Evolutionary conservation across 441 rosid genomes (phyloP).

Genomic region (Pelargonium myrrhifolium): DNA sequence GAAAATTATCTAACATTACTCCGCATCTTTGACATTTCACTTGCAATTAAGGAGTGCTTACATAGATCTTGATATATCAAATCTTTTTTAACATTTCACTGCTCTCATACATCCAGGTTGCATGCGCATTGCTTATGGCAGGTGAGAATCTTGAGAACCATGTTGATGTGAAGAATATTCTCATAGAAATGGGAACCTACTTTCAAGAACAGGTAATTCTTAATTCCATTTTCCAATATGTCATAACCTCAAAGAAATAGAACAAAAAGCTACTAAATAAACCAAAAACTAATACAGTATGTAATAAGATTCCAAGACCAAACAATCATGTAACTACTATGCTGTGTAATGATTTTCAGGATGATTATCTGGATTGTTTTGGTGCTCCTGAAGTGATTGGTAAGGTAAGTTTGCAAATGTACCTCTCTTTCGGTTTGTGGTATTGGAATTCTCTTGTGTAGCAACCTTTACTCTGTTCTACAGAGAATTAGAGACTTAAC

Average conservation of each 20-base stretch:
- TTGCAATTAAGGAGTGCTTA: not conserved
- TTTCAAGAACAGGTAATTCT: constrained; percentile 72
- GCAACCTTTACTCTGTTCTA: too few species aligned
- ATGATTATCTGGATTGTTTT: constrained; percentile 83
- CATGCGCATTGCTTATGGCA: constrained; percentile 73
- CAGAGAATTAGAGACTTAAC: not conserved
- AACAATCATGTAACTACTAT: not conserved
- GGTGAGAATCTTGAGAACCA: constrained; percentile 77
- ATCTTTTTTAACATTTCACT: not conserved
- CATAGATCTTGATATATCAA: not conserved
- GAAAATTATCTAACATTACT: constrained; percentile 8
- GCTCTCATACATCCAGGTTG: constrained; percentile 36
- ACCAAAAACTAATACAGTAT: not conserved
- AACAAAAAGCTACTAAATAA: not conserved
- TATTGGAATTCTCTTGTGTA: not conserved
- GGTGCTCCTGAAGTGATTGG: constrained; percentile 72
- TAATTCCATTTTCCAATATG: not conserved
- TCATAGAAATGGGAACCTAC: constrained; percentile 79
- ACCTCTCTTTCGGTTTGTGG: not conserved
- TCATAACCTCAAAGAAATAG: not conserved
- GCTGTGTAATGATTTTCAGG: constrained; percentile 30
- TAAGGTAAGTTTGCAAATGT: constrained; percentile 40
- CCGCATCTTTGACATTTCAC: not conserved
- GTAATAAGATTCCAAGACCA: not conserved
- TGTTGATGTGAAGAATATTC: constrained; percentile 55